phyloP scores from a whole-genome alignment of 768 basidiomycete species.

The Paxillus ammoniavirescens region DNA sequence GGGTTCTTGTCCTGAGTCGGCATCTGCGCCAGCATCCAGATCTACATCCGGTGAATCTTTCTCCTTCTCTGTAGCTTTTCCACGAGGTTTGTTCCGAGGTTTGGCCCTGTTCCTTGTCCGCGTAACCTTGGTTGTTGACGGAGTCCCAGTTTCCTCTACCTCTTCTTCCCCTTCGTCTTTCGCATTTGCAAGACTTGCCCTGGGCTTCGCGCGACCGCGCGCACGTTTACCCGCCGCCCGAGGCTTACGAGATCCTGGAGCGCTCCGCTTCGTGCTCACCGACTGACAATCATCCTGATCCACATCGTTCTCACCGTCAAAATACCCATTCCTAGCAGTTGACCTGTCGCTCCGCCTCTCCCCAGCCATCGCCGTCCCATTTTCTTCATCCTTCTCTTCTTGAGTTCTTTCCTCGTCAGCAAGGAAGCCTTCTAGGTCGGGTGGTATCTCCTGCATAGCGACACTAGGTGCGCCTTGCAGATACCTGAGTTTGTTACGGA shows the following conservation, averaged over 20 bases:
- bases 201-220: conserved; percentile 32
- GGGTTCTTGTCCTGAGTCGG: conserved; percentile 34
- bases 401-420: conserved; percentile 66
- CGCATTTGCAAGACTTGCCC: conserved; percentile 28
- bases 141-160: conserved; percentile 30
- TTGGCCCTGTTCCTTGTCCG: conserved; percentile 32
- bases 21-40: conserved; percentile 23
- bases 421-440: conserved; percentile 77
- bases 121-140: conserved; percentile 25
- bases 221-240: conserved; percentile 25
- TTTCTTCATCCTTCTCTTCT: conserved; percentile 73
- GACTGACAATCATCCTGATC: conserved; percentile 44
- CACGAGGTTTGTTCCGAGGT: conserved; percentile 21
- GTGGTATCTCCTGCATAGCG: conserved; percentile 94
- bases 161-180: conserved; percentile 40
- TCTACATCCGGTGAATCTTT: conserved; percentile 34
- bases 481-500: conserved; percentile 87
- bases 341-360: conserved; percentile 51
- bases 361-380: conserved; percentile 53
- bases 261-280: conserved; percentile 15
- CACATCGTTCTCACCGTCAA: conserved; percentile 68
- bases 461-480: conserved; percentile 96
- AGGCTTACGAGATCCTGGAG: conserved; percentile 14
- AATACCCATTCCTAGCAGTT: conserved; percentile 64
- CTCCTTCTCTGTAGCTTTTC: conserved; percentile 22